phyloP scores from a whole-genome alignment of 176 grass and related monocot species.

The Oryza glumipatula region DNA sequence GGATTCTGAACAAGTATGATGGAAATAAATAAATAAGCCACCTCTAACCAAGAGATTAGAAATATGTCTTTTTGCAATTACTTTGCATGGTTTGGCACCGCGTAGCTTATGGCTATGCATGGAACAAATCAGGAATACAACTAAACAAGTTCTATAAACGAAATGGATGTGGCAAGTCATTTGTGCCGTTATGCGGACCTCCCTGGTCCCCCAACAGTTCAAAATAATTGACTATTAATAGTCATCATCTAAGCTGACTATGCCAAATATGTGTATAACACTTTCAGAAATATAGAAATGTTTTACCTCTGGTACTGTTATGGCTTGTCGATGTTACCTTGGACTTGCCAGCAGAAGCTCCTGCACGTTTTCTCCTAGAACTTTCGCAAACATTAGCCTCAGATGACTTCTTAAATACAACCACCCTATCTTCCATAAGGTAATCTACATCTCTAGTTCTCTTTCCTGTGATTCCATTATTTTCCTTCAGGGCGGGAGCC shows the following conservation, averaged over 20 bases:
- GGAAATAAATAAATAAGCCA: constrained; percentile 25
- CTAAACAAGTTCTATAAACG: constrained; percentile 10
- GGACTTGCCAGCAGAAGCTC: neutral
- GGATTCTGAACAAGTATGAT: constrained; percentile 15
- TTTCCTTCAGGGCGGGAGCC: neutral
- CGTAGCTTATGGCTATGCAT: constrained; percentile 23
- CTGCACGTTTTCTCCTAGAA: constrained; percentile 3
- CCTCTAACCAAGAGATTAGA: constrained; percentile 19
- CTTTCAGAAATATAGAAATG: neutral
- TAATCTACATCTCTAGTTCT: constrained; percentile 17
- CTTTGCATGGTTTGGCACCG: neutral
- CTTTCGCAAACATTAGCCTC: constrained; percentile 10
- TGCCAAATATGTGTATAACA: constrained; percentile 11
- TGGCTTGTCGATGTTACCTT: constrained; percentile 10
- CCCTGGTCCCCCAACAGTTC: neutral
- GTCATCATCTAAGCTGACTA: constrained; percentile 26
- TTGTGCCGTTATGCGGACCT: constrained; percentile 24
- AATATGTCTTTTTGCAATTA: constrained; percentile 8
- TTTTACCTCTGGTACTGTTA: constrained; percentile 41
- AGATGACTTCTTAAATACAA: constrained; percentile 20
- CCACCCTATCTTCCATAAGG: neutral
- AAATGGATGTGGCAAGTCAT: neutral
- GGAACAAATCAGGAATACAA: constrained; percentile 2
- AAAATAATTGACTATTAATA: constrained; percentile 26
- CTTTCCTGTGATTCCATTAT: constrained; percentile 26